Evolutionary conservation across 495 filamentous ascomycete species (phyloP).

Genomic region (Penicillium odoratum): DNA sequence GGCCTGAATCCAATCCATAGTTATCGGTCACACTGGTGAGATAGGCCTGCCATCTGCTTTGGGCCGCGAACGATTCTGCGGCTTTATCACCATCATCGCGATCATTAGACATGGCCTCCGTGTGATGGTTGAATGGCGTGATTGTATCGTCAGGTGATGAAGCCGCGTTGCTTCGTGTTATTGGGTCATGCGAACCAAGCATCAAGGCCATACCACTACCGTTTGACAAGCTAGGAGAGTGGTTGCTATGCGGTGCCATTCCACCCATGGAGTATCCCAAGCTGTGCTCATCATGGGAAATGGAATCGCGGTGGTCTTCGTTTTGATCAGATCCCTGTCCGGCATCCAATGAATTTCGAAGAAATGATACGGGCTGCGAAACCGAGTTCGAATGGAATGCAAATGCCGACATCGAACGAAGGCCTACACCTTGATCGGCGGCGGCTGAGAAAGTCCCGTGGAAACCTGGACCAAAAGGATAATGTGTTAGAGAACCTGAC

Average conservation of each 20-base stretch:
- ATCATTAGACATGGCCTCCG: slow-evolving; percentile 5
- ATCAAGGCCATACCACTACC: slow-evolving; percentile 2
- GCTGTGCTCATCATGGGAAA: slow-evolving; percentile 12
- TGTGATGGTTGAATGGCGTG: slow-evolving; percentile 5
- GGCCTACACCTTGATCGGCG: slow-evolving; percentile 30
- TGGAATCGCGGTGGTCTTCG: slow-evolving; percentile 1
- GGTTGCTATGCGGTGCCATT: background rate
- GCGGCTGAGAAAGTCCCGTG: slow-evolving; percentile 27
- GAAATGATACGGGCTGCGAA: slow-evolving; percentile 39
- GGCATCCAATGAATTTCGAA: slow-evolving; percentile 33
- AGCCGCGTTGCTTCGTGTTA: slow-evolving; percentile 2
- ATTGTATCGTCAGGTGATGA: slow-evolving; percentile 7
- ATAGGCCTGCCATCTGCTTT: slow-evolving; percentile 43
- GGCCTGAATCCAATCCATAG: slow-evolving; percentile 69
- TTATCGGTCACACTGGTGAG: slow-evolving; percentile 44
- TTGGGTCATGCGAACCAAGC: slow-evolving; percentile 3
- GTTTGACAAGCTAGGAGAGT: background rate
- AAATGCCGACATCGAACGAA: slow-evolving; percentile 34
- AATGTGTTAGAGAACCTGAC: slow-evolving; percentile 17
- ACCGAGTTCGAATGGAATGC: slow-evolving; percentile 31
- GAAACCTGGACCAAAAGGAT: slow-evolving; percentile 23
- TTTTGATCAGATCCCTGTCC: slow-evolving; percentile 15
- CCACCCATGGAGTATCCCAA: slow-evolving; percentile 1
- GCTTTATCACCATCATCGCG: slow-evolving; percentile 8
- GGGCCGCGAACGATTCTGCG: slow-evolving; percentile 22